Percentiles rank a stretch among this genome's conserved stretches.
Conservation (phyloP, 148 eudicot genomes). For the Vaccinium corymbosum region DNA sequence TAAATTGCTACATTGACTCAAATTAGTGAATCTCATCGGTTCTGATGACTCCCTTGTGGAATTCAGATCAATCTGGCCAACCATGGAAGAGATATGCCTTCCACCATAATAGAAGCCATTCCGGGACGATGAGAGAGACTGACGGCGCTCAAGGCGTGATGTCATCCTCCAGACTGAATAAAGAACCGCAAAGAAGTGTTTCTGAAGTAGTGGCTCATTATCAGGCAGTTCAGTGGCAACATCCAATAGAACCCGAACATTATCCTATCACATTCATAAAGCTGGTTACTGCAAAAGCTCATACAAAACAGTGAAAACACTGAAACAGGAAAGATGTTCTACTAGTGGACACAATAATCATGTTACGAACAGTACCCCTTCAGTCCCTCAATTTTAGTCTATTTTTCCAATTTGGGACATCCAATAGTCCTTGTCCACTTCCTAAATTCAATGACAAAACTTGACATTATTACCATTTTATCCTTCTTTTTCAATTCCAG, state of each 20-base stretch:
- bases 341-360: background rate
- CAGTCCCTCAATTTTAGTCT: background rate
- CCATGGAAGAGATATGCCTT: slow-evolving; percentile 38
- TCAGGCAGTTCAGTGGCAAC: slow-evolving; percentile 73
- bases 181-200: slow-evolving; percentile 75
- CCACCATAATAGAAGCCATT: slow-evolving; percentile 41
- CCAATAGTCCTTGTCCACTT: background rate
- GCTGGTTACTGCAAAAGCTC: background rate
- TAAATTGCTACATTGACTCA: slow-evolving; percentile 44
- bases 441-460: background rate
- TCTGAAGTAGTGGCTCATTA: slow-evolving; percentile 75
- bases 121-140: slow-evolving; percentile 29
- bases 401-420: background rate
- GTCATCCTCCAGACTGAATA: slow-evolving; percentile 67
- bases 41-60: slow-evolving; percentile 25
- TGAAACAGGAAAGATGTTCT: background rate
- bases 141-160: slow-evolving; percentile 38
- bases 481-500: background rate
- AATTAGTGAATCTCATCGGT: slow-evolving; percentile 47
- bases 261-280: slow-evolving; percentile 51
- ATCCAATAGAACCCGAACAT: slow-evolving; percentile 68
- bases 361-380: background rate
- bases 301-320: background rate
- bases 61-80: slow-evolving; percentile 32
- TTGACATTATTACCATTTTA: background rate